phyloP scores from a whole-genome alignment of 2,329 filamentous ascomycete genomes.

The Neofusicoccum umdonicola region DNA sequence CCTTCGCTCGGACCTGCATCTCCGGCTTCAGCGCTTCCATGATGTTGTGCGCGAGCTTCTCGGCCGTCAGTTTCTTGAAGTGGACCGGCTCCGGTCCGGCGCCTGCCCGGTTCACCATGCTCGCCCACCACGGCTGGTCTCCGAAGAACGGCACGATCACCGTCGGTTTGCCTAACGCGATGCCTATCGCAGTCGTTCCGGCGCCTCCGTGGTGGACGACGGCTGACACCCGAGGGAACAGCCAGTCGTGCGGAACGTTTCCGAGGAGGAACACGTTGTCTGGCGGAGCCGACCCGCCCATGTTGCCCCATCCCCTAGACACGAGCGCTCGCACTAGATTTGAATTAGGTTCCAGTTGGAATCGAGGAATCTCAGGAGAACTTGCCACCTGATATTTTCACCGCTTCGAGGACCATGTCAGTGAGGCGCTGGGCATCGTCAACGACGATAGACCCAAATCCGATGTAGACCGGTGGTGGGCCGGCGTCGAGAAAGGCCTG shows the following conservation, averaged over 20 bases:
- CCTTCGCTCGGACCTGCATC: conserved; percentile 52
- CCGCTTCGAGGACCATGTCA: conserved; percentile 67
- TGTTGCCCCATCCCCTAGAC: conserved; percentile 72
- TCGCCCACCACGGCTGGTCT: conserved; percentile 76
- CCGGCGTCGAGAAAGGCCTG: conserved; percentile 34
- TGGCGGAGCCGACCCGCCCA: conserved; percentile 53
- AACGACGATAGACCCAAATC: conserved; percentile 74
- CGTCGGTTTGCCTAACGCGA: conserved; percentile 69
- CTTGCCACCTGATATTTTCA: conserved; percentile 54
- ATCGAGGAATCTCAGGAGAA: too few relatives aligned
- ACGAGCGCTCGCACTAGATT: conserved; percentile 62
- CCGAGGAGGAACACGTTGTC: conserved; percentile 70
- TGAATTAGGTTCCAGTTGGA: too few relatives aligned
- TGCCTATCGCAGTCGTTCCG: conserved; percentile 70
- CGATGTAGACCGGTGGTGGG: conserved; percentile 67
- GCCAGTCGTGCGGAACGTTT: conserved; percentile 74
- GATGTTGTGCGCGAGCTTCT: conserved; percentile 68
- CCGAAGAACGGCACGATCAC: conserved; percentile 80
- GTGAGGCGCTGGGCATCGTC: conserved; percentile 70
- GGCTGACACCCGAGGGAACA: conserved; percentile 48
- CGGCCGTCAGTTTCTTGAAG: conserved; percentile 64
- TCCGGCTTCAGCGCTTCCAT: conserved; percentile 41
- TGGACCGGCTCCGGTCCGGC: conserved; percentile 67
- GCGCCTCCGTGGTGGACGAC: conserved; percentile 54
- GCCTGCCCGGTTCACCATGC: conserved; percentile 62